These are phyloP conservation scores for Setomelanomma holmii DNA, from an alignment of 2,329 filamentous ascomycete species.

Conservation along the genomic window DNA sequence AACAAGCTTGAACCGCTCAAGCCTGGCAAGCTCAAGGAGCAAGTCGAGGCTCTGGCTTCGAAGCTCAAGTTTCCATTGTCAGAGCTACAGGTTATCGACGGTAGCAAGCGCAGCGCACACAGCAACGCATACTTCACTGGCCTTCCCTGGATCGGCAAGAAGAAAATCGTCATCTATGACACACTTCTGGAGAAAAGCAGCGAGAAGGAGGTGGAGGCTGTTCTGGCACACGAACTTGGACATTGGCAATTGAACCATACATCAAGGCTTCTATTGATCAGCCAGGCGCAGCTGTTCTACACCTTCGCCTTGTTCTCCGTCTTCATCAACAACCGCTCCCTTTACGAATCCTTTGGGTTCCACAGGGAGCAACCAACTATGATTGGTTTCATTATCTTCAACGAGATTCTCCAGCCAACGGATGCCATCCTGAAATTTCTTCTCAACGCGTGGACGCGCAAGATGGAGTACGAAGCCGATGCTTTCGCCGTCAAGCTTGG, in stretches of 20 bases:
- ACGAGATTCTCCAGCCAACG: conserved; percentile 91
- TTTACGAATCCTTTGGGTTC: conserved; percentile 94
- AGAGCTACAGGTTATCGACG: conserved; percentile 94
- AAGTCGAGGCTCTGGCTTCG: conserved; percentile 82
- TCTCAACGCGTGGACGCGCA: conserved; percentile 94
- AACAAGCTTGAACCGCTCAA: conserved; percentile 96
- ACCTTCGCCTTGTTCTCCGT: conserved; percentile 96
- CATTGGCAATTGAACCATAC: conserved; percentile 98
- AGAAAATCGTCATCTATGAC: conserved; percentile 99
- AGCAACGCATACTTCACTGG: conserved; percentile 97
- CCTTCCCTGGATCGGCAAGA: conserved; percentile 86
- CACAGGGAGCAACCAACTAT: conserved; percentile 83
- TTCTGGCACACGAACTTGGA: conserved; percentile 92
- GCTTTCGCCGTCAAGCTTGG: conserved; percentile 85
- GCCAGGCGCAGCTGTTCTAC: conserved; percentile 89
- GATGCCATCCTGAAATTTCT: conserved; percentile 93
- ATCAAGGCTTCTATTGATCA: conserved; percentile 84
- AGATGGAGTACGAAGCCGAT: conserved; percentile 95
- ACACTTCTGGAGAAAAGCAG: conserved; percentile 96
- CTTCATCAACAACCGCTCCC: conserved; percentile 92
- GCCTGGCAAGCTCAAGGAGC: conserved; percentile 84
- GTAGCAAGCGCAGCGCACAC: conserved; percentile 85
- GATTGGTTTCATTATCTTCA: conserved; percentile 97
- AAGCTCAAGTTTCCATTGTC: conserved; percentile 89
- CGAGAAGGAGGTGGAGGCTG: conserved; percentile 89